These are phyloP conservation scores for Trichosporon ovoides DNA, from an alignment of 1,284 basidiomycete species.

Conservation along the genomic window DNA sequence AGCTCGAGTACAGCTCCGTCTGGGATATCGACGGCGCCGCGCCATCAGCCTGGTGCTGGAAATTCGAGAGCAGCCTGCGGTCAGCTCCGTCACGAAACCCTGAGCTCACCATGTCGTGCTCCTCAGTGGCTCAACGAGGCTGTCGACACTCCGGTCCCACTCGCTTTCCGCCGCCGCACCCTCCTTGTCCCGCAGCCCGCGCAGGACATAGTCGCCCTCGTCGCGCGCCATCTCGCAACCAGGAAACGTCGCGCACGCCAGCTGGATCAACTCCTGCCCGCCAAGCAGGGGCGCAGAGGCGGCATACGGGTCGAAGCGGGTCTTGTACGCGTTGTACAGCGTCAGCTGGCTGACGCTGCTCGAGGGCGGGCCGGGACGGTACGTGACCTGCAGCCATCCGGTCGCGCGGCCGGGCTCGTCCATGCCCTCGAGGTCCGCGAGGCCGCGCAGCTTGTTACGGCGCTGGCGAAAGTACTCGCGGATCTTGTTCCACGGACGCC, in stretches of 20 bases:
- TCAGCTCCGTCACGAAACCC: background rate
- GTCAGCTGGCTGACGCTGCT: conserved; percentile 34
- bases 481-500: conserved; percentile 41
- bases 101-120: conserved; percentile 38
- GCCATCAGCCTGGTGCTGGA: conserved; percentile 29
- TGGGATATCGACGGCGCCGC: conserved; percentile 27
- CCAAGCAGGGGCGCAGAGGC: conserved; percentile 30
- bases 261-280: conserved; percentile 44
- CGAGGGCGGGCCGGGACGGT: conserved; percentile 26
- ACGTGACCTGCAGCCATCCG: conserved; percentile 43
- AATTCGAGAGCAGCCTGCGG: conserved; percentile 36
- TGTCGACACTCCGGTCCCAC: conserved; percentile 34
- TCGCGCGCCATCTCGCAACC: conserved; percentile 44
- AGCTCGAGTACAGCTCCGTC: conserved; percentile 43
- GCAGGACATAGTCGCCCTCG: conserved; percentile 39
- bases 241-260: conserved; percentile 43
- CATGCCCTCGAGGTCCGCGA: conserved; percentile 38
- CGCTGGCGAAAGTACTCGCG: conserved; percentile 45
- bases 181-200: conserved; percentile 35
- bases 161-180: conserved; percentile 16
- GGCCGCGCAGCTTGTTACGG: conserved; percentile 41
- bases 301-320: conserved; percentile 42
- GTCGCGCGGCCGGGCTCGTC: conserved; percentile 43
- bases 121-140: conserved; percentile 38
- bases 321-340: conserved; percentile 39